A percentile compares a stretch with the other conserved stretches of the same genome.
phyloP scores from a whole-genome alignment of 208 protist genomes.

The Leptomonas seymouri region DNA sequence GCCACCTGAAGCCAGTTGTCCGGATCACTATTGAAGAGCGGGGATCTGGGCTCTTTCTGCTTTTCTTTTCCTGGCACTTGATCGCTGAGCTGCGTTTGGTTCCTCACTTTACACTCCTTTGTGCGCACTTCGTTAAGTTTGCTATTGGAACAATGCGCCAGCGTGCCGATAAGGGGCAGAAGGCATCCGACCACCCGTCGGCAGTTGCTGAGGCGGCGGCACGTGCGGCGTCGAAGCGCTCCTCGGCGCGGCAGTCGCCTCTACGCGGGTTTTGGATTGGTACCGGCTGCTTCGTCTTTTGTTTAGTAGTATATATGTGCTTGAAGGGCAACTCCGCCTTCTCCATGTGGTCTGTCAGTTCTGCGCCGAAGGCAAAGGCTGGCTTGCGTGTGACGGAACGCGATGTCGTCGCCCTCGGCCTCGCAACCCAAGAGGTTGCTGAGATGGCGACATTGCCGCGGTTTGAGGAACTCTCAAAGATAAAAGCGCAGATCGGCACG shows the following conservation, averaged over 20 bases:
- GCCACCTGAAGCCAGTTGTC: no score
- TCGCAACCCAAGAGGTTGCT: constrained; percentile 19
- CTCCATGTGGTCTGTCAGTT: background rate
- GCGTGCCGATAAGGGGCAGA: background rate
- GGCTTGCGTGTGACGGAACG: constrained; percentile 23
- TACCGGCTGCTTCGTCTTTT: constrained; percentile 18
- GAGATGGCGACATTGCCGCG: constrained; percentile 23
- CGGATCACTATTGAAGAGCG: no score
- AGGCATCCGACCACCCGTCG: background rate
- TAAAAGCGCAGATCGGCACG: constrained; percentile 20
- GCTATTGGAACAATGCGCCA: constrained; percentile 1
- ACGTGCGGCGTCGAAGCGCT: background rate
- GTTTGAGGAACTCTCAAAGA: constrained; percentile 27
- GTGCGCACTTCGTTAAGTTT: background rate
- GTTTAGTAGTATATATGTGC: constrained; percentile 14
- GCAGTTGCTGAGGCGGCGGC: background rate
- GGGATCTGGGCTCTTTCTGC: no score
- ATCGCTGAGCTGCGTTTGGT: no score
- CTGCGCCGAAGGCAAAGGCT: background rate
- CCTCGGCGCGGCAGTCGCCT: background rate
- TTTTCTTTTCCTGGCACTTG: no score
- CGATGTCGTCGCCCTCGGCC: constrained; percentile 23
- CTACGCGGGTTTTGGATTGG: constrained; percentile 17
- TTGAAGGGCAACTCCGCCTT: background rate
- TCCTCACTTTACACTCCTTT: no score